Evolutionary conservation across 2,329 filamentous ascomycete species (phyloP).

Genomic region (Magnaporthales sp.): DNA sequence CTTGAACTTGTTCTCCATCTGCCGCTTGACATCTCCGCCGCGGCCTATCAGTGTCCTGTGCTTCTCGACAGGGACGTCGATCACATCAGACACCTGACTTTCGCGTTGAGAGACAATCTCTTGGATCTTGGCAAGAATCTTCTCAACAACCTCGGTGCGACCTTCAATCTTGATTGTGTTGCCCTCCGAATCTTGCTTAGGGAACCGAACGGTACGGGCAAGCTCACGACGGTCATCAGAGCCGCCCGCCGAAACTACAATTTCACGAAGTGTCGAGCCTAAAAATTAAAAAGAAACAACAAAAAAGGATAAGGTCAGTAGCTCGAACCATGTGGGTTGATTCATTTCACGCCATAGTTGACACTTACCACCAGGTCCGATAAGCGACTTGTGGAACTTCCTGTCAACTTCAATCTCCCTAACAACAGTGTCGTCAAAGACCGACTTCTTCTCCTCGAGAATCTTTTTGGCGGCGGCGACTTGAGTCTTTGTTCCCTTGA

Average conservation of each 20-base stretch:
- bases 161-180: constrained; percentile 85
- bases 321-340: background rate
- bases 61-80: constrained; percentile 84
- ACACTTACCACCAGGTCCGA: constrained; percentile 74
- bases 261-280: constrained; percentile 79
- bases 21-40: constrained; percentile 77
- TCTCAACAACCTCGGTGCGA: constrained; percentile 73
- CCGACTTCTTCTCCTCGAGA: constrained; percentile 73
- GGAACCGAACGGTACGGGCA: constrained; percentile 89
- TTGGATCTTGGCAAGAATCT: constrained; percentile 75
- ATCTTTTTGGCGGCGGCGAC: constrained; percentile 89
- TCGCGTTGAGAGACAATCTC: constrained; percentile 75
- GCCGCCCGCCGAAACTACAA: constrained; percentile 81
- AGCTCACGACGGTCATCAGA: constrained; percentile 77
- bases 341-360: background rate
- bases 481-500: constrained; percentile 87
- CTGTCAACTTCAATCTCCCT: constrained; percentile 85
- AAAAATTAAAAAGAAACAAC: constrained; percentile 30
- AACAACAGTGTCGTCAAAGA: constrained; percentile 84
- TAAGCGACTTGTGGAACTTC: constrained; percentile 84
- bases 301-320: background rate
- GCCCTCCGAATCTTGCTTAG: constrained; percentile 75
- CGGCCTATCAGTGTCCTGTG: constrained; percentile 87
- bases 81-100: constrained; percentile 66
- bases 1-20: constrained; percentile 77